Evolutionary conservation across 108 stramenopile genomes (phyloP).

Genomic region (Nitzschia sp.): DNA sequence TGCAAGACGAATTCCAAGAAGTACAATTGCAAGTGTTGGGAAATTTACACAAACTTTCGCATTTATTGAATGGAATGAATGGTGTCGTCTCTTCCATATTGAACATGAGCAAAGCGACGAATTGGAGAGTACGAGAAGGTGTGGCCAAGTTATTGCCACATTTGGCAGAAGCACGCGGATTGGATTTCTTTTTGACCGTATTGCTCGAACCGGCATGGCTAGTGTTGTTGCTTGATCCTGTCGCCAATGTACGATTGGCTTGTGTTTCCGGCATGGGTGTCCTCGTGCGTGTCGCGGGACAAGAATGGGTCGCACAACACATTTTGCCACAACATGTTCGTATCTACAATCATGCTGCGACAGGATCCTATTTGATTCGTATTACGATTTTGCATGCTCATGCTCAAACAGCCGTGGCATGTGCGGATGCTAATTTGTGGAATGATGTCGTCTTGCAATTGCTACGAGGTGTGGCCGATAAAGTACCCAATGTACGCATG

Average conservation of each 20-base stretch:
- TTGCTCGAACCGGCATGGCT: constrained; percentile 85
- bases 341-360: constrained; percentile 72
- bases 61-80: constrained; percentile 78
- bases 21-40: constrained; percentile 88
- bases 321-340: constrained; percentile 68
- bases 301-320: constrained; percentile 73
- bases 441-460: constrained; percentile 54
- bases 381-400: constrained; percentile 80
- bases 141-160: constrained; percentile 77
- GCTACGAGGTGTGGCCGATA: constrained; percentile 68
- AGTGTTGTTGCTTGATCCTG: constrained; percentile 78
- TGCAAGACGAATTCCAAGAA: constrained; percentile 90
- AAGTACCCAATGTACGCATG: constrained; percentile 88
- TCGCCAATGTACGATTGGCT: constrained; percentile 74
- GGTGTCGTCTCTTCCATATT: constrained; percentile 78
- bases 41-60: constrained; percentile 79
- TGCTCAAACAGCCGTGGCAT: constrained; percentile 51
- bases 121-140: constrained; percentile 87
- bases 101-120: constrained; percentile 81
- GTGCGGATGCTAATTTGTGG: constrained; percentile 35
- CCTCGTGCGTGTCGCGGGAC: constrained; percentile 74
- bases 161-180: constrained; percentile 82
- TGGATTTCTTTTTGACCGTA: constrained; percentile 75
- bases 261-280: constrained; percentile 76
- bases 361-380: constrained; percentile 72